Evolutionary conservation across 345 rosid genomes (phyloP).

Genomic region (Lepidium africanum): DNA sequence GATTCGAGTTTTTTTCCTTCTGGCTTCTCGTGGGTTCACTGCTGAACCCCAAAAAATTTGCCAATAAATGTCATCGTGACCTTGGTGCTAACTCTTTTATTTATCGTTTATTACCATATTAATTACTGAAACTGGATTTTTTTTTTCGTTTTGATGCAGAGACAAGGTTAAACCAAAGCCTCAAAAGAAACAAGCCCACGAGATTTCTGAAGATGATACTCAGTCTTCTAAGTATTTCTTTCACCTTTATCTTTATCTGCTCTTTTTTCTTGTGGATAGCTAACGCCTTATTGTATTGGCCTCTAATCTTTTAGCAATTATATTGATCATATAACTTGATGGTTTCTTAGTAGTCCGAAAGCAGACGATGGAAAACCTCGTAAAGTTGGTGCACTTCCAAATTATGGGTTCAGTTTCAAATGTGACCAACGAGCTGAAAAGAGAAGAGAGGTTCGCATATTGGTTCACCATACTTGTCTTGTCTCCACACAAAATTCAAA

Average conservation of each 20-base stretch:
- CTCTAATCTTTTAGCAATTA: not conserved
- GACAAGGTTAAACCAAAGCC: slow-evolving; percentile 52
- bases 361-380: slow-evolving; percentile 60
- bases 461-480: not conserved
- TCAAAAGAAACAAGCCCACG: slow-evolving; percentile 44
- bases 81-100: not conserved
- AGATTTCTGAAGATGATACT: slow-evolving; percentile 53
- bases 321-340: slow-evolving; percentile 30
- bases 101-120: not conserved
- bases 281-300: slow-evolving; percentile 2
- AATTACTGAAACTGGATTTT: not conserved
- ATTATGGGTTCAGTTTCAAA: slow-evolving; percentile 92
- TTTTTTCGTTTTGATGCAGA: slow-evolving; percentile 36
- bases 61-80: not conserved
- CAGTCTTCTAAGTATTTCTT: slow-evolving; percentile 68
- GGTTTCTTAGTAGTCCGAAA: slow-evolving; percentile 46
- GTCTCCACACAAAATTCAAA: not conserved
- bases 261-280: slow-evolving; percentile 3
- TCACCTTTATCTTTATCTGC: slow-evolving; percentile 13
- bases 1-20: slow-evolving; percentile 1
- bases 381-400: slow-evolving; percentile 73
- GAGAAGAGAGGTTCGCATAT: slow-evolving; percentile 79
- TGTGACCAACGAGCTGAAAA: slow-evolving; percentile 98
- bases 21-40: not conserved
- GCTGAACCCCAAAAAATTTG: not conserved